Evolutionary conservation across 768 basidiomycete genomes (phyloP).

Genomic region (Stropharia rugosoannulata): DNA sequence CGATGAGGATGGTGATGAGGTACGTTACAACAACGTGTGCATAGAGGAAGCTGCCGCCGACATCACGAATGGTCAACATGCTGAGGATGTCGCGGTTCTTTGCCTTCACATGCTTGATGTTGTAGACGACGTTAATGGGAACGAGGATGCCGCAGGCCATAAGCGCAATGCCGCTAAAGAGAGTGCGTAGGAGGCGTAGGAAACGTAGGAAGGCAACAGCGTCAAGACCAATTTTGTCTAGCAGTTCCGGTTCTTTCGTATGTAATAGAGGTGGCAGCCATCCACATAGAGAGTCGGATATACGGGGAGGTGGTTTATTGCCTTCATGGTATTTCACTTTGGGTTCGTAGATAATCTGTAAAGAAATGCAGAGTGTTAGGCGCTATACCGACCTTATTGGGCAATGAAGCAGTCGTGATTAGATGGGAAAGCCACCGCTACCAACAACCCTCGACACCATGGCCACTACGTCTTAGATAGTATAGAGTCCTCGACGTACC

Average conservation of each 20-base stretch:
- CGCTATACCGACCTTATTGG: not conserved
- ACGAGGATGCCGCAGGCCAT: constrained; percentile 74
- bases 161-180: constrained; percentile 64
- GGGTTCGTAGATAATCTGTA: constrained; percentile 85
- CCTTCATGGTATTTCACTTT: constrained; percentile 90
- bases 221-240: constrained; percentile 89
- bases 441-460: too few species aligned
- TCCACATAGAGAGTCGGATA: constrained; percentile 80
- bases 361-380: not conserved
- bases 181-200: constrained; percentile 75
- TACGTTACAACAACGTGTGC: constrained; percentile 86
- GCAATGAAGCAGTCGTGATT: too few species aligned
- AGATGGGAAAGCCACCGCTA: too few species aligned
- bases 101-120: constrained; percentile 59
- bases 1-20: constrained; percentile 71
- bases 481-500: constrained; percentile 35
- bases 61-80: constrained; percentile 86
- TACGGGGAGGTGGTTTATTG: constrained; percentile 74
- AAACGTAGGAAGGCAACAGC: constrained; percentile 93
- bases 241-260: constrained; percentile 84
- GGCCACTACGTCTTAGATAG: not conserved
- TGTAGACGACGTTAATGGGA: constrained; percentile 86
- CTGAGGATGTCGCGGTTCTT: constrained; percentile 61
- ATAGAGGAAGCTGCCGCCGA: constrained; percentile 70
- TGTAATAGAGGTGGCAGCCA: constrained; percentile 88